Evolutionary conservation across 306 rosid species (phyloP).

Genomic region (Pterocarpus macrocarpus): DNA sequence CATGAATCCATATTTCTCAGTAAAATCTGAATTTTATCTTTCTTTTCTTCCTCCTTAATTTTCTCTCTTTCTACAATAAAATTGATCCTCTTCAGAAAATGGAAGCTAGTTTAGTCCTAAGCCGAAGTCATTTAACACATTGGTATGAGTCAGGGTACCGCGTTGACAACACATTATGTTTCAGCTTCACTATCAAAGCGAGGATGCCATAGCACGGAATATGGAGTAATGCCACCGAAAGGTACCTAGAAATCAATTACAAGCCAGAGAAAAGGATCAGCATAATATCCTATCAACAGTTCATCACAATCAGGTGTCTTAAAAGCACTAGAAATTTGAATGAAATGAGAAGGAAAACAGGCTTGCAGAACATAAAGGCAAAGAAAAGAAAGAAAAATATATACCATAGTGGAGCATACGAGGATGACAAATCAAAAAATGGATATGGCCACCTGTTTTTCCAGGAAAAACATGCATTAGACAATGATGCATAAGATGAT

Average conservation of each 20-base stretch:
- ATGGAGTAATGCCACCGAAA: conserved; percentile 82
- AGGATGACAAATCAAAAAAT: conserved; percentile 91
- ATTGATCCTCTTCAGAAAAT: conserved; percentile 39
- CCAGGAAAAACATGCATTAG: conserved; percentile 30
- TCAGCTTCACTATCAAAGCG: conserved; percentile 80
- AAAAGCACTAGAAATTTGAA: background rate
- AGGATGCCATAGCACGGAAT: conserved; percentile 94
- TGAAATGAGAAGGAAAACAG: background rate
- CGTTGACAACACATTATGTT: conserved; percentile 70
- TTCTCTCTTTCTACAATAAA: conserved; percentile 38
- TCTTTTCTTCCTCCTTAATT: background rate
- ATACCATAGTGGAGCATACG: conserved; percentile 86
- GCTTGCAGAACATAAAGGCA: background rate
- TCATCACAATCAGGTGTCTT: conserved; percentile 25
- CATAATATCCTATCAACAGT: conserved; percentile 29
- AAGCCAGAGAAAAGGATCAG: conserved; percentile 42
- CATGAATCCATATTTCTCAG: conserved; percentile 17
- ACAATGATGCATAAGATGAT: conserved; percentile 20
- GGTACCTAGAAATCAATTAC: conserved; percentile 68
- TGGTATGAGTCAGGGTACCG: conserved; percentile 71
- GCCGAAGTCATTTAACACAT: conserved; percentile 56
- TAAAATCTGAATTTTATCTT: conserved; percentile 8
- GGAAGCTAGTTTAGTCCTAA: conserved; percentile 25
- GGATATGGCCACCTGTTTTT: conserved; percentile 98
- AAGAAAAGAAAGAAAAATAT: conserved; percentile 17